Conservation (phyloP, 2,329 filamentous ascomycete species). For the Sporothrix phasma region DNA sequence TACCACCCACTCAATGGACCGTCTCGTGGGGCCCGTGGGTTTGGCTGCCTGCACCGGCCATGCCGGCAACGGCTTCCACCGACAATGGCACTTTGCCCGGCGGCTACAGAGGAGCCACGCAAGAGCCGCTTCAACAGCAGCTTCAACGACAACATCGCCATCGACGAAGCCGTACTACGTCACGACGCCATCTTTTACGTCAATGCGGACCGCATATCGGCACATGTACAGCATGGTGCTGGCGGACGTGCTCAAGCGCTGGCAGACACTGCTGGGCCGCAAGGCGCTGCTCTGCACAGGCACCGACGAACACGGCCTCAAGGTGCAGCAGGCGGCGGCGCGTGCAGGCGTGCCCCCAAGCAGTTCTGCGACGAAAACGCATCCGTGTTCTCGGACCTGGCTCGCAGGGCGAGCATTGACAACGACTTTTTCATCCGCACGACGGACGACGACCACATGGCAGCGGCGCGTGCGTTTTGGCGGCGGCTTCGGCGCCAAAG, state of each 20-base stretch:
- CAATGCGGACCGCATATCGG: conserved; percentile 91
- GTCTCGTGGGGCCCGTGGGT: conserved; percentile 14
- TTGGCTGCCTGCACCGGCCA: conserved; percentile 8
- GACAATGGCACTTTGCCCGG: not conserved
- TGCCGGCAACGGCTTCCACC: not conserved
- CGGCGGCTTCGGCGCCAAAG: conserved; percentile 61
- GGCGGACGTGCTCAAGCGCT: conserved; percentile 84
- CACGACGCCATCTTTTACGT: conserved; percentile 97
- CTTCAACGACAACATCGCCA: not conserved
- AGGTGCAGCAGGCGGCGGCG: conserved; percentile 79
- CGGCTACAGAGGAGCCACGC: not conserved
- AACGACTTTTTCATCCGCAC: conserved; percentile 89
- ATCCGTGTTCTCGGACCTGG: conserved; percentile 67
- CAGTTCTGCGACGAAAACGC: conserved; percentile 83
- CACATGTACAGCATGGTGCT: conserved; percentile 92
- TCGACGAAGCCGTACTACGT: conserved; percentile 76
- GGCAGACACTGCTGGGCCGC: conserved; percentile 57
- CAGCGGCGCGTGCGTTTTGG: conserved; percentile 87
- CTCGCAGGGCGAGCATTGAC: conserved; percentile 55
- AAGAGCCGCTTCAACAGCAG: not conserved
- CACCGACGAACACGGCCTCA: conserved; percentile 96
- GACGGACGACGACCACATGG: conserved; percentile 70
- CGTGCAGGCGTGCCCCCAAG: conserved; percentile 63
- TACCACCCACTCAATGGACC: conserved; percentile 12
- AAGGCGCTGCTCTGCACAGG: conserved; percentile 73